These are phyloP conservation scores for Fusarium protoensiforme DNA, from an alignment of 2,329 filamentous ascomycete species.

Conservation along the genomic window DNA sequence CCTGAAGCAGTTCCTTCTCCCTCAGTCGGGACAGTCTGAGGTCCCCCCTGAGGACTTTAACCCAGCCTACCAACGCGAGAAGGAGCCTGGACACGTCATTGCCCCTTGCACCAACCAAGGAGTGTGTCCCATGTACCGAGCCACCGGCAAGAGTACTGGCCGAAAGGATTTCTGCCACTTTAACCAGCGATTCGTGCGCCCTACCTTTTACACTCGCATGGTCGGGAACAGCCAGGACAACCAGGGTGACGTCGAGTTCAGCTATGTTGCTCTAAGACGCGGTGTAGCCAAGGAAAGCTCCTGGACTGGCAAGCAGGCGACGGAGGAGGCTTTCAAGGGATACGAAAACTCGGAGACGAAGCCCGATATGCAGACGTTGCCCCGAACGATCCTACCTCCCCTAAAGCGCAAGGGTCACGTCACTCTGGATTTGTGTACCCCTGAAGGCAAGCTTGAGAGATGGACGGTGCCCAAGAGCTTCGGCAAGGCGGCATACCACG, in stretches of 20 bases:
- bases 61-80: slow-evolving; percentile 53
- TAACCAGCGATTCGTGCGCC: slow-evolving; percentile 86
- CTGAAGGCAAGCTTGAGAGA: slow-evolving; percentile 84
- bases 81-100: slow-evolving; percentile 72
- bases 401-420: slow-evolving; percentile 91
- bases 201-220: slow-evolving; percentile 82
- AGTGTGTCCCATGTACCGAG: slow-evolving; percentile 87
- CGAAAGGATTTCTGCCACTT: slow-evolving; percentile 95
- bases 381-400: slow-evolving; percentile 81
- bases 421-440: slow-evolving; percentile 90
- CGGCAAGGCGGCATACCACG: slow-evolving; percentile 85
- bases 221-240: slow-evolving; percentile 77
- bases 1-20: slow-evolving; percentile 77
- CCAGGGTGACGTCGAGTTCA: slow-evolving; percentile 91
- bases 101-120: slow-evolving; percentile 90
- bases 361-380: slow-evolving; percentile 75
- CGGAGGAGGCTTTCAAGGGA: slow-evolving; percentile 76
- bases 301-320: slow-evolving; percentile 64
- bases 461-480: slow-evolving; percentile 92
- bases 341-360: slow-evolving; percentile 65
- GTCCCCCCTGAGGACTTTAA: slow-evolving; percentile 52
- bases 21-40: slow-evolving; percentile 51
- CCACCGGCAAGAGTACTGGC: slow-evolving; percentile 74
- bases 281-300: slow-evolving; percentile 61
- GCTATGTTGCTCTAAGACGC: slow-evolving; percentile 86